Evolutionary conservation across 2,329 filamentous ascomycete genomes (phyloP).

Genomic region (Alternaria postmessia): DNA sequence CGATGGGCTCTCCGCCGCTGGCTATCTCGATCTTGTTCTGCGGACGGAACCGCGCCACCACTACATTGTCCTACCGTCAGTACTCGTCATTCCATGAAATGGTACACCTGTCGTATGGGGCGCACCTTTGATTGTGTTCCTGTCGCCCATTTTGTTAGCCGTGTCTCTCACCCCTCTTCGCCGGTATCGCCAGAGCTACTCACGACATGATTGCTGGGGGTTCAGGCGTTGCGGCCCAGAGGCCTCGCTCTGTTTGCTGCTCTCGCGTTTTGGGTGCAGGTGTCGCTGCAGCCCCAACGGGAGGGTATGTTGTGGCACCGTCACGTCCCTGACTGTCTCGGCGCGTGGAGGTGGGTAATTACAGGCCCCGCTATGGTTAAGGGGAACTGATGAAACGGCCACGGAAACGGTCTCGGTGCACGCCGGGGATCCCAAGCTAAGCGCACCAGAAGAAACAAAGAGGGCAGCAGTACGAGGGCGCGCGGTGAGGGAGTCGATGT

Average conservation of each 20-base stretch:
- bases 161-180: constrained; percentile 16
- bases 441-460: constrained; percentile 6
- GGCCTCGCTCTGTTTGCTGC: constrained; percentile 41
- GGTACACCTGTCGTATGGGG: not conserved
- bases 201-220: constrained; percentile 50
- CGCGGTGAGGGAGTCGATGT: constrained; percentile 8
- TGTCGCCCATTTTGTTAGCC: constrained; percentile 53
- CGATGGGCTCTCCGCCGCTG: constrained; percentile 90
- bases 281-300: constrained; percentile 33
- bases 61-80: constrained; percentile 57
- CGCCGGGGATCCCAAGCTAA: constrained; percentile 10
- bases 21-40: constrained; percentile 94
- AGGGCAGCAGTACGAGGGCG: not conserved
- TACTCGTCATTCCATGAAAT: constrained; percentile 1
- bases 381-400: constrained; percentile 36
- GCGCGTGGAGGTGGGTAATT: constrained; percentile 37
- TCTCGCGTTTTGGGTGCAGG: constrained; percentile 25
- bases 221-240: constrained; percentile 45
- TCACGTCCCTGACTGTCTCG: constrained; percentile 36
- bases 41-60: constrained; percentile 96
- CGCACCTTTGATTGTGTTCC: constrained; percentile 58
- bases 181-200: constrained; percentile 26
- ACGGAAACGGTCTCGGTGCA: constrained; percentile 1
- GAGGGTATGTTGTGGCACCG: constrained; percentile 44
- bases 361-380: constrained; percentile 43